A percentile compares a stretch with the other conserved stretches of the same genome.
Evolutionary conservation across 75 land plant species (phyloP).

Genomic region (Isoetes taiwanensis): DNA sequence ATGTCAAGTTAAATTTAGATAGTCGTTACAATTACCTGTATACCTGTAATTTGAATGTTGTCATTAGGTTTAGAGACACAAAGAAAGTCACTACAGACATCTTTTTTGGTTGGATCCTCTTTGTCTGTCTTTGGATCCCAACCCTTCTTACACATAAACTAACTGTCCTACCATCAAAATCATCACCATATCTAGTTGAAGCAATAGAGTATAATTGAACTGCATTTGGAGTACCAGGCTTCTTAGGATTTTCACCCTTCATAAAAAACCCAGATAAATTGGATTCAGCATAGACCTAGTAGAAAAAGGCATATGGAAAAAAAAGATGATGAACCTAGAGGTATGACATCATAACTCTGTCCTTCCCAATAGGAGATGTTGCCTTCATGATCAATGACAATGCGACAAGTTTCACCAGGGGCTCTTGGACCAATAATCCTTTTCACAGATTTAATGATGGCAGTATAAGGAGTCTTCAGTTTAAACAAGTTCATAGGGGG

Average conservation of each 20-base stretch:
- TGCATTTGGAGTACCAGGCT: slow-evolving; percentile 7
- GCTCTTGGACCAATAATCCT: background rate
- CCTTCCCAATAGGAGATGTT: slow-evolving; percentile 5
- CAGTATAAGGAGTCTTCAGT: background rate
- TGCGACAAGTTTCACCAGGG: slow-evolving; percentile 8
- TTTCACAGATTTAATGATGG: slow-evolving; percentile 2
- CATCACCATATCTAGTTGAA: slow-evolving; percentile 6
- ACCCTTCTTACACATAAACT: slow-evolving; percentile 5
- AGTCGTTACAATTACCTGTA: too few relatives aligned
- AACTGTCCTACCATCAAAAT: slow-evolving; percentile 2
- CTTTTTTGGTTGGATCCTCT: background rate
- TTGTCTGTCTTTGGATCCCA: slow-evolving; percentile 5
- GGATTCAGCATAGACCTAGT: too few relatives aligned
- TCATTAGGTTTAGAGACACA: background rate
- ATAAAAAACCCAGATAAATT: too few relatives aligned
- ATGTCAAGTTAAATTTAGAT: too few relatives aligned
- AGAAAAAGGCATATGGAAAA: background rate
- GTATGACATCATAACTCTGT: slow-evolving; percentile 4
- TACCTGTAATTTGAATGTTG: slow-evolving; percentile 7
- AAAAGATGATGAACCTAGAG: too few relatives aligned
- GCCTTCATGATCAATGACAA: slow-evolving; percentile 2
- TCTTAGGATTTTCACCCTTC: slow-evolving; percentile 5
- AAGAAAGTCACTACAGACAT: background rate
- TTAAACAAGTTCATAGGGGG: background rate
- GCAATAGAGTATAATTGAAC: background rate